phyloP scores from a whole-genome alignment of 1,284 basidiomycete species.

The Sanghuangporus baumii region DNA sequence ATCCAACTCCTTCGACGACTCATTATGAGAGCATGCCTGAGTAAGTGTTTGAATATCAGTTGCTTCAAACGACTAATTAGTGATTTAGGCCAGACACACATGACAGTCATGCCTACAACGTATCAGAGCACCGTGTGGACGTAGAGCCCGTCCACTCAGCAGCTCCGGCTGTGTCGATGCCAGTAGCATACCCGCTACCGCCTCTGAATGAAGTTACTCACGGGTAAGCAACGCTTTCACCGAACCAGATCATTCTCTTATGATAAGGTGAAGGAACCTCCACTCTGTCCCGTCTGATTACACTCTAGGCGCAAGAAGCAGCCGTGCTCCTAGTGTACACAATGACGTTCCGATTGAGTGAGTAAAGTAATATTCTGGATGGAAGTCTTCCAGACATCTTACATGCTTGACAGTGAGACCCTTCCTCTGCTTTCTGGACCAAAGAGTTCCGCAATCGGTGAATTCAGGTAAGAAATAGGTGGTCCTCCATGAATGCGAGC shows the following conservation, averaged over 20 bases:
- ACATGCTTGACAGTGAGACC: conserved; percentile 5
- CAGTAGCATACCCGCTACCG: conserved; percentile 11
- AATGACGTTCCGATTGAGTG: conserved; percentile 13
- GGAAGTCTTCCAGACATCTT: background rate
- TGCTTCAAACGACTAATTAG: background rate
- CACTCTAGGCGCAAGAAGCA: conserved; percentile 14
- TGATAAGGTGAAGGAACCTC: background rate
- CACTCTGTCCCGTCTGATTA: conserved; percentile 16
- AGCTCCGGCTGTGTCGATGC: background rate
- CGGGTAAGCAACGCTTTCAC: background rate
- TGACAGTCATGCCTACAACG: background rate
- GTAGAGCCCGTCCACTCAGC: background rate
- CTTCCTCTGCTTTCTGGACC: conserved; percentile 9
- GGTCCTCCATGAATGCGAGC: background rate
- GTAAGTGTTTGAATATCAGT: background rate
- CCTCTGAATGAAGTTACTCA: conserved; percentile 11
- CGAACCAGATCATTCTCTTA: background rate
- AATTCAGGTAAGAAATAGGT: background rate
- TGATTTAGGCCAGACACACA: background rate
- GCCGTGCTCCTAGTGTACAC: conserved; percentile 10
- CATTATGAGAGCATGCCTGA: conserved; percentile 17
- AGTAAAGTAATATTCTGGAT: background rate
- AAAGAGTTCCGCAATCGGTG: background rate
- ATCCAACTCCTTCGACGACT: conserved; percentile 14
- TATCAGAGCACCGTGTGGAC: background rate